phyloP scores from a whole-genome alignment of 2,329 filamentous ascomycete species.

The Fusarium sp. region DNA sequence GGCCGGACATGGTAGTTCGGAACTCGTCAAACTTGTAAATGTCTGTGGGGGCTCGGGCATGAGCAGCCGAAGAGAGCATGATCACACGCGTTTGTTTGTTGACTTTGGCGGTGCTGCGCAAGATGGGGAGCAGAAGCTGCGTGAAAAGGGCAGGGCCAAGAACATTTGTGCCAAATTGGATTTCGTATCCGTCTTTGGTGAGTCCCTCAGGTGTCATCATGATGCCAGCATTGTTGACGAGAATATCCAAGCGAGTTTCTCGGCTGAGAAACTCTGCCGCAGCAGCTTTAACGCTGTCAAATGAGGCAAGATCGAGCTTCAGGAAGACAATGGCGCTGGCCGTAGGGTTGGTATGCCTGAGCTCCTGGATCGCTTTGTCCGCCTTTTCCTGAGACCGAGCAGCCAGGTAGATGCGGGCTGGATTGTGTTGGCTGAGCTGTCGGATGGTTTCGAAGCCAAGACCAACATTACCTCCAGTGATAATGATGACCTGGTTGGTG shows the following conservation, averaged over 20 bases:
- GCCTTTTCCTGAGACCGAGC: not conserved
- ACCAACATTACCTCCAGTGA: slow-evolving; percentile 20
- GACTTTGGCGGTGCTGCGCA: not conserved
- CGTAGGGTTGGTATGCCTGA: not conserved
- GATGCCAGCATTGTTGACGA: slow-evolving; percentile 27
- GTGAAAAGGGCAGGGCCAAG: slow-evolving; percentile 22
- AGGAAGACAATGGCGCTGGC: not conserved
- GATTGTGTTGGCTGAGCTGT: not conserved
- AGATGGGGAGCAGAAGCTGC: slow-evolving; percentile 30
- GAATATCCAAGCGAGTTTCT: slow-evolving; percentile 23
- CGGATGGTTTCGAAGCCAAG: slow-evolving; percentile 12
- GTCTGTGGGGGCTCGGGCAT: not conserved
- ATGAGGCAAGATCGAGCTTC: not conserved
- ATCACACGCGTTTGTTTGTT: not conserved
- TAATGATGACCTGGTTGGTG: slow-evolving; percentile 7
- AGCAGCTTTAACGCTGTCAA: not conserved
- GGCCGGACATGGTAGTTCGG: not conserved
- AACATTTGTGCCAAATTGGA: slow-evolving; percentile 31
- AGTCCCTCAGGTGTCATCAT: slow-evolving; percentile 24
- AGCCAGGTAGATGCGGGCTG: not conserved
- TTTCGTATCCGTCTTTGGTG: slow-evolving; percentile 27
- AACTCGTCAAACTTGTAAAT: not conserved
- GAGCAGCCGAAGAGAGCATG: not conserved
- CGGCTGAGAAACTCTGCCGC: not conserved
- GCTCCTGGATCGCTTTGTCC: not conserved